Evolutionary conservation across 495 filamentous ascomycete genomes (phyloP).

Genomic region (Collariella sp.): DNA sequence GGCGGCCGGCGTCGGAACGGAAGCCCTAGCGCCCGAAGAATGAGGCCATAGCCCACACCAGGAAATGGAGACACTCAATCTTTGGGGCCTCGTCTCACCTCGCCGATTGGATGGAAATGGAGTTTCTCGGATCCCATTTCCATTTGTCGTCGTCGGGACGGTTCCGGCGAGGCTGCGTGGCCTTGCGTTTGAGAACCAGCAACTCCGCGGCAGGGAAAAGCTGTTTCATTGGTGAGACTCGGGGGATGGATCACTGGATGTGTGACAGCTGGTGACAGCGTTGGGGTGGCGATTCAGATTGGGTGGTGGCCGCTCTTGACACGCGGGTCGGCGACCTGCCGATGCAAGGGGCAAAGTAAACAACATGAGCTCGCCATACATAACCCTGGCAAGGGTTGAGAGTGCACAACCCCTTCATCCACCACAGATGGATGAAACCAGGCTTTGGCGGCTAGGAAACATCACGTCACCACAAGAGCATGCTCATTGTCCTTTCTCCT

Average conservation of each 20-base stretch:
- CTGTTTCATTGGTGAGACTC: neutral
- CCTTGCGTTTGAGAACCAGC: too few relatives aligned
- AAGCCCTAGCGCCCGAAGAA: neutral
- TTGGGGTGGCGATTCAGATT: constrained; percentile 11
- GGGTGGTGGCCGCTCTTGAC: constrained; percentile 6
- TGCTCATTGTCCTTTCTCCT: too few relatives aligned
- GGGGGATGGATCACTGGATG: neutral
- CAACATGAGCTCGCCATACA: constrained; percentile 3
- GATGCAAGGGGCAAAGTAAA: constrained; percentile 10
- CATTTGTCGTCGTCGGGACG: neutral
- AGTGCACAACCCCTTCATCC: neutral
- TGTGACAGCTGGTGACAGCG: too few relatives aligned
- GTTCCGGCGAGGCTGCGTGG: constrained; percentile 1
- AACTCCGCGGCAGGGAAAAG: neutral
- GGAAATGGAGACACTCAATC: neutral
- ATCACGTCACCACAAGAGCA: too few relatives aligned
- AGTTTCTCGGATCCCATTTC: neutral
- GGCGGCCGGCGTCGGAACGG: neutral
- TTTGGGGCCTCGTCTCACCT: neutral
- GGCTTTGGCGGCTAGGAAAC: too few relatives aligned
- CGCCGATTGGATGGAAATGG: neutral
- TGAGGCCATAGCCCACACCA: neutral
- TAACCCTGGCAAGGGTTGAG: neutral
- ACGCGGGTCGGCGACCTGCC: constrained; percentile 10
- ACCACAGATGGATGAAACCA: neutral